phyloP scores from a whole-genome alignment of 2,329 filamentous ascomycete species.

The Fusarium sambucinum region DNA sequence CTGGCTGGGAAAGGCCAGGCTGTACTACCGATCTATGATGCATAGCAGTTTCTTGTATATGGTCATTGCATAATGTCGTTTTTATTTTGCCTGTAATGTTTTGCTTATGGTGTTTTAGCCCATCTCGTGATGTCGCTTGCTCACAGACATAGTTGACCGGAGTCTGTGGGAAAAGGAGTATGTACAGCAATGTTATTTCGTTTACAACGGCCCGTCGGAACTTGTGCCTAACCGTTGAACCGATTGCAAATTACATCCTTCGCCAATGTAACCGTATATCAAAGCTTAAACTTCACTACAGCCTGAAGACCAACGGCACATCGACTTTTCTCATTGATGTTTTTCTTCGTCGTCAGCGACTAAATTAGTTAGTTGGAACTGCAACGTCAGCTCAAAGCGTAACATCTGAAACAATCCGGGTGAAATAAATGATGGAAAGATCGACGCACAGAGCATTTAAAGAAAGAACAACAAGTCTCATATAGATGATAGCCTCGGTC shows the following conservation, averaged over 20 bases:
- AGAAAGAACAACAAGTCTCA: conserved; percentile 13
- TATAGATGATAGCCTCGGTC: conserved; percentile 7
- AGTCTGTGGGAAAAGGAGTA: background rate
- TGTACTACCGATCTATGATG: background rate
- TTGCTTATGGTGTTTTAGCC: background rate
- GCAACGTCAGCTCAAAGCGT: conserved; percentile 1
- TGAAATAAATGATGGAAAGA: conserved; percentile 21
- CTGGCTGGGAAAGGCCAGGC: background rate
- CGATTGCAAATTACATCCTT: background rate
- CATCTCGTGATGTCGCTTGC: conserved; percentile 7
- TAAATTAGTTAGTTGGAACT: background rate
- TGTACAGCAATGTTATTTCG: background rate
- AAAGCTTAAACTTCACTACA: conserved; percentile 1
- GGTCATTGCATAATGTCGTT: background rate
- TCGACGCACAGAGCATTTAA: background rate
- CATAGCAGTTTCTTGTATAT: background rate
- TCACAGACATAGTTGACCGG: conserved; percentile 8
- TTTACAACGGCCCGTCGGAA: background rate
- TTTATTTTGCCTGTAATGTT: conserved; percentile 1
- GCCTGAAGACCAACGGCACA: background rate
- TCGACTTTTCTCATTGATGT: background rate
- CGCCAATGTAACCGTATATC: background rate
- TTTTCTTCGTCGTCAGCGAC: background rate
- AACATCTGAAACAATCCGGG: conserved; percentile 20
- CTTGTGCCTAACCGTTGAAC: background rate